Percentiles rank a stretch among this genome's conserved stretches.
Evolutionary conservation across 2,329 filamentous ascomycete species (phyloP).

Genomic region (Phyllachora maydis): DNA sequence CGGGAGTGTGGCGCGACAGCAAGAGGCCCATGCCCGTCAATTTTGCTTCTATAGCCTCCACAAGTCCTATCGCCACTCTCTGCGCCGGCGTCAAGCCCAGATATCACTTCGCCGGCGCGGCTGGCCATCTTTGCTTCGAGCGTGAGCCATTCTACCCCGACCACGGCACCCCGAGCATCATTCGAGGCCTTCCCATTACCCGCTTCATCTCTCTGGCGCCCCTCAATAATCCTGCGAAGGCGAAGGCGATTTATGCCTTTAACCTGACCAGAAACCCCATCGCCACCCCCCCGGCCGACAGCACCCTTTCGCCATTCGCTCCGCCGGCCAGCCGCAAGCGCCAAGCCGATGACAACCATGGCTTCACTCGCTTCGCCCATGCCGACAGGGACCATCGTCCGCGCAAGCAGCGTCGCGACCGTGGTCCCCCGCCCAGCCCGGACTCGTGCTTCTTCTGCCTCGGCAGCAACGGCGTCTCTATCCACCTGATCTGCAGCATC

Average conservation of each 20-base stretch:
- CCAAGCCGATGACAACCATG: constrained; percentile 16
- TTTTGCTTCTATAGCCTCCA: constrained; percentile 17
- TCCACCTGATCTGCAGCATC: constrained; percentile 79
- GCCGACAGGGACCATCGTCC: constrained; percentile 21
- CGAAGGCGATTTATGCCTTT: constrained; percentile 68
- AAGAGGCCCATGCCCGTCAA: constrained; percentile 31
- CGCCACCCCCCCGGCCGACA: constrained; percentile 42
- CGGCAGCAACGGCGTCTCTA: constrained; percentile 71
- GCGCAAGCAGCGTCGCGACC: constrained; percentile 14
- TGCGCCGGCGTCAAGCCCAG: constrained; percentile 66
- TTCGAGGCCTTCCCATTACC: too few species aligned
- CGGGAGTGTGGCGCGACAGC: constrained; percentile 40
- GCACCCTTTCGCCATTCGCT: constrained; percentile 55
- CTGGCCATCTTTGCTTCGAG: constrained; percentile 43
- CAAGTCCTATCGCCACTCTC: constrained; percentile 48
- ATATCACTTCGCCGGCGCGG: constrained; percentile 65
- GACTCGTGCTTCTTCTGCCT: constrained; percentile 90
- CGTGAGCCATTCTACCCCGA: constrained; percentile 75
- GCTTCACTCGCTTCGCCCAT: constrained; percentile 30
- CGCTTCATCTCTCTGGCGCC: constrained; percentile 80
- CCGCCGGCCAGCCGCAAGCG: constrained; percentile 32
- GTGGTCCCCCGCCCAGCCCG: constrained; percentile 42
- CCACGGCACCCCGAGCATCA: too few species aligned
- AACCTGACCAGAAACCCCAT: constrained; percentile 41
- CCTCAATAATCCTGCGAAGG: constrained; percentile 54